These are phyloP conservation scores for Xylaria polymorpha DNA, from an alignment of 2,329 filamentous ascomycete genomes.

Conservation along the genomic window DNA sequence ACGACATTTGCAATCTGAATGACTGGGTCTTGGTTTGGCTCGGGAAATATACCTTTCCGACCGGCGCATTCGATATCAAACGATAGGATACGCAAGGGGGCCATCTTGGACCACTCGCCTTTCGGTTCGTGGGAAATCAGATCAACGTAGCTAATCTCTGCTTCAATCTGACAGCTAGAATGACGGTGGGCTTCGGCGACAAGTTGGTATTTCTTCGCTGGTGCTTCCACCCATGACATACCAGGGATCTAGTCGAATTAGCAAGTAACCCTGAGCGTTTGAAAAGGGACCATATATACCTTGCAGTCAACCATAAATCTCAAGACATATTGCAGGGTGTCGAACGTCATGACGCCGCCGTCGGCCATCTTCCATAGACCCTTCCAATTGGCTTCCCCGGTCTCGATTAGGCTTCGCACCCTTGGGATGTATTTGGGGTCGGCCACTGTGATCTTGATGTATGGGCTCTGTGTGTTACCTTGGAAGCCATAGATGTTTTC, in stretches of 20 bases:
- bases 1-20: slow-evolving; percentile 99
- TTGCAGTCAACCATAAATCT: slow-evolving; percentile 98
- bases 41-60: slow-evolving; percentile 96
- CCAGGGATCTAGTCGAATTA: slow-evolving; percentile 73
- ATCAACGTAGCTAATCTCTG: slow-evolving; percentile 82
- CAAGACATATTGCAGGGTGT: slow-evolving; percentile 94
- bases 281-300: slow-evolving; percentile 57
- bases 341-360: slow-evolving; percentile 86
- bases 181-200: slow-evolving; percentile 75
- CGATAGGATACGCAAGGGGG: slow-evolving; percentile 88
- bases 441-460: slow-evolving; percentile 91
- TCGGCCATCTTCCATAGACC: slow-evolving; percentile 81
- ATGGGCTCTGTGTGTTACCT: slow-evolving; percentile 90
- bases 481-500: slow-evolving; percentile 96
- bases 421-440: slow-evolving; percentile 86
- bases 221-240: slow-evolving; percentile 97
- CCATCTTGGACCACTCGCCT: slow-evolving; percentile 98
- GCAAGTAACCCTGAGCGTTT: slow-evolving; percentile 12
- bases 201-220: slow-evolving; percentile 77
- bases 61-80: slow-evolving; percentile 99
- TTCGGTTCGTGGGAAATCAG: slow-evolving; percentile 88
- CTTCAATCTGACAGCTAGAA: slow-evolving; percentile 97
- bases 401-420: slow-evolving; percentile 80
- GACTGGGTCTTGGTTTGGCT: slow-evolving; percentile 89
- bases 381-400: slow-evolving; percentile 85